Evolutionary conservation across 768 basidiomycete species (phyloP), one percentile per base, ranked within the genome.

Genomic region (Suillus hirtellus): DNA sequence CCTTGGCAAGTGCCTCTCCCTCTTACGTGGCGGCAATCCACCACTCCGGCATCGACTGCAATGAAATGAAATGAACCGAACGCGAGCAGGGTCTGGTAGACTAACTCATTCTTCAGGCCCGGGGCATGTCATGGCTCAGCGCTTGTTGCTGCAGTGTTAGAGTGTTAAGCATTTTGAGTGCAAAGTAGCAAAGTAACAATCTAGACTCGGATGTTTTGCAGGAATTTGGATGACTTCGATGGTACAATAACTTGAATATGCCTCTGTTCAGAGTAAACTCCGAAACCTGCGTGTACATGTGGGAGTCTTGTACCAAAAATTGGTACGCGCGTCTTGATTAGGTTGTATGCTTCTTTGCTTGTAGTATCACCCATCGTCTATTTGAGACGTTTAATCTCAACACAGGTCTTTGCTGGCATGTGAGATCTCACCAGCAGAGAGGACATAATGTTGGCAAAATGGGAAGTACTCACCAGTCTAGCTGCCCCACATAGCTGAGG

Each of bases 1-100:
- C 21, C 66, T 65, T 65, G 50, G 72, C 72, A 34, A 79, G 60
- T 6, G 58, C 66, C 53, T 70, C 70, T 47, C 1, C 15, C 1
- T 42, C 15, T 4, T 1, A 19, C 37, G 9, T 38, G 8, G 10
- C 37, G 37, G 37, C 37, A 21, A 2, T 2, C 11, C 3, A 49
- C 49, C 49, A 17, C 47, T 15, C 24, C 6, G 14, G 46, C 1
- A 8, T 49, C 47, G 14, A 7, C 49, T 47, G 46, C 11, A 6
- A 47, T 21, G 12, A 11, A 21, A 21, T 31, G 27, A 15, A 27
- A 12, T 4, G 14, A 27, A 24, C 24, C 2, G 24, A 50, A 27
- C 14, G 3, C 49, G 24, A 49, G 14, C 14, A 49, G 12, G 24
- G 24, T 27, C 46, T 14, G 47, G 21, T 24, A 6, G 12, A 24